Percentiles rank a stretch among this genome's conserved stretches.
Evolutionary conservation across 2,329 filamentous ascomycete genomes (phyloP).

Genomic region (Furcasterigmium furcatum): DNA sequence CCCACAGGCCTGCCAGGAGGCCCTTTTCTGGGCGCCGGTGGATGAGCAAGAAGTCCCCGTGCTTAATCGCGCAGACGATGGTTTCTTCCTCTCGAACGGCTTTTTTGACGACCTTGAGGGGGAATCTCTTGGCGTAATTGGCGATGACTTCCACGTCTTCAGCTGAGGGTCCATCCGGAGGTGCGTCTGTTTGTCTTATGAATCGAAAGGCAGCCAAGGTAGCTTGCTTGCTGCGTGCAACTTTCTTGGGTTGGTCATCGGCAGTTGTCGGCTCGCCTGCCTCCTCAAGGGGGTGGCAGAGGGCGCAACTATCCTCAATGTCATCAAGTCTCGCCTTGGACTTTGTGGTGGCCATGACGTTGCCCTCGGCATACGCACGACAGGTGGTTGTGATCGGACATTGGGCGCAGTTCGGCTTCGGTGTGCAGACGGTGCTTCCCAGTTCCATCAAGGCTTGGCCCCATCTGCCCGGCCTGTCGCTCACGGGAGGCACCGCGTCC

Average conservation of each 20-base stretch:
- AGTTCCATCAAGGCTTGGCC: slow-evolving; percentile 65
- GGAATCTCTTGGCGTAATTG: slow-evolving; percentile 47
- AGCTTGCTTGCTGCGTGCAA: slow-evolving; percentile 19
- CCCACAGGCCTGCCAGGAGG: slow-evolving; percentile 53
- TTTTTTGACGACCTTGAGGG: slow-evolving; percentile 48
- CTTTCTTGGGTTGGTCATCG: slow-evolving; percentile 4
- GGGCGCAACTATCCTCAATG: slow-evolving; percentile 46
- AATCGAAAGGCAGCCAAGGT: slow-evolving; percentile 29
- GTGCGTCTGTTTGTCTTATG: slow-evolving; percentile 11
- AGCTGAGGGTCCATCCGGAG: slow-evolving; percentile 1
- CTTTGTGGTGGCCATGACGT: slow-evolving; percentile 21
- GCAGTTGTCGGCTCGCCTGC: slow-evolving; percentile 14
- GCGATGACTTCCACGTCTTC: slow-evolving; percentile 29
- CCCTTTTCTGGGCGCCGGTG: slow-evolving; percentile 50
- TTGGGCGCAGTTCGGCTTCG: slow-evolving; percentile 51
- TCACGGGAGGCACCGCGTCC: slow-evolving; percentile 25
- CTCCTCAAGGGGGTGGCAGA: slow-evolving; percentile 47
- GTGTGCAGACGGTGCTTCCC: slow-evolving; percentile 59
- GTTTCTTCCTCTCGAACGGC: slow-evolving; percentile 48
- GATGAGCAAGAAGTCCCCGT: slow-evolving; percentile 37
- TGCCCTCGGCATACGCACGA: slow-evolving; percentile 46
- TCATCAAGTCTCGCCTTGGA: slow-evolving; percentile 26
- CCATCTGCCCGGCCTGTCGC: slow-evolving; percentile 55
- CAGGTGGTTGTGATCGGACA: slow-evolving; percentile 51
- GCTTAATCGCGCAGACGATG: slow-evolving; percentile 49